A percentile compares a stretch with the other conserved stretches of the same genome.
These are phyloP conservation scores for Solanum chacoense DNA, from an alignment of 305 asterid species.

Conservation along the genomic window DNA sequence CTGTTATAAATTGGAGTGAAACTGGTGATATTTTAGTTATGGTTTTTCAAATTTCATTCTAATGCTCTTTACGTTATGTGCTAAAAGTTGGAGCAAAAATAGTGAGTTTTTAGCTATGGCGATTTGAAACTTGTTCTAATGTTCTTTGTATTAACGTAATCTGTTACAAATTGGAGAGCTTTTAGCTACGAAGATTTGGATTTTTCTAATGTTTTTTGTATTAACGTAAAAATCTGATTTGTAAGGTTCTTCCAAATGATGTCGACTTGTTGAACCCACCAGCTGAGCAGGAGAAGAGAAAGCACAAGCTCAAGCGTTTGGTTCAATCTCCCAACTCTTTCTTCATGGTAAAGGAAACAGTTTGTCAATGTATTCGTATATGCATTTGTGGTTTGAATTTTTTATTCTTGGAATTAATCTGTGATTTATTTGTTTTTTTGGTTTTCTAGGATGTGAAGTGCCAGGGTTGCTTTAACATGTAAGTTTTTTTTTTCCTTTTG, in stretches of 20 bases:
- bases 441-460: conserved; percentile 31
- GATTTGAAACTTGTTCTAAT: neutral
- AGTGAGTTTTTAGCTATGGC: neutral
- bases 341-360: neutral
- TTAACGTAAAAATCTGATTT: neutral
- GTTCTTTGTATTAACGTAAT: neutral
- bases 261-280: conserved; percentile 18
- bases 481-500: neutral
- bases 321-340: conserved; percentile 15
- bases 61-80: neutral
- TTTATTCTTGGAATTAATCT: neutral
- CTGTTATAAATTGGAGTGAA: neutral
- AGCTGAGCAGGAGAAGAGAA: conserved; percentile 17
- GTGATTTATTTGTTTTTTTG: neutral
- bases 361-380: neutral
- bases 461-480: conserved; percentile 41
- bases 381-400: neutral
- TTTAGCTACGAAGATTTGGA: neutral
- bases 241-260: conserved; percentile 15
- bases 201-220: neutral
- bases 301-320: conserved; percentile 21
- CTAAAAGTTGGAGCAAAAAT: neutral
- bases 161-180: neutral
- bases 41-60: neutral
- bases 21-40: neutral